phyloP scores from a whole-genome alignment of 2,329 filamentous ascomycete species.

The Westerdykella sp. region DNA sequence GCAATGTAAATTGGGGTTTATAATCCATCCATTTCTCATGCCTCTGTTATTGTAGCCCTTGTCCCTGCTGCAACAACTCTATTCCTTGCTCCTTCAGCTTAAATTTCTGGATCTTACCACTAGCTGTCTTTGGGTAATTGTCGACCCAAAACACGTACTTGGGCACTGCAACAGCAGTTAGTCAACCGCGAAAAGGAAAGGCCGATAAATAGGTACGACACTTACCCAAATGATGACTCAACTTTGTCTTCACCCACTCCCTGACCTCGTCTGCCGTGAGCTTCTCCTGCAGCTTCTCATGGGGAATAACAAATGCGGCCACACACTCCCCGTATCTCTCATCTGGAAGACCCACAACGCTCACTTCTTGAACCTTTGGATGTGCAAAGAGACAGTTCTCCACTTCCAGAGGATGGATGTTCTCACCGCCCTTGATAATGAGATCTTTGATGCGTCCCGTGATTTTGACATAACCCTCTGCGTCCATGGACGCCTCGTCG shows the following conservation, averaged over 20 bases:
- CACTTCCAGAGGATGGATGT: constrained; percentile 89
- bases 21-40: no score
- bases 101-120: constrained; percentile 95
- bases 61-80: constrained; percentile 40
- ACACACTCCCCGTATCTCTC: constrained; percentile 80
- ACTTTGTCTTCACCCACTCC: constrained; percentile 62
- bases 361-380: constrained; percentile 64
- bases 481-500: constrained; percentile 83
- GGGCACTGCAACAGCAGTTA: constrained; percentile 50
- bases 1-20: no score
- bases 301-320: constrained; percentile 68
- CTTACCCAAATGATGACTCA: constrained; percentile 65
- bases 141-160: constrained; percentile 84
- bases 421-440: constrained; percentile 92
- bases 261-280: constrained; percentile 57
- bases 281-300: constrained; percentile 21
- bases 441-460: constrained; percentile 91
- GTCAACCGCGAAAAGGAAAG: constrained; percentile 2
- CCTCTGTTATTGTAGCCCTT: constrained; percentile 8
- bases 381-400: constrained; percentile 81
- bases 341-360: constrained; percentile 78
- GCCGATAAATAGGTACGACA: constrained; percentile 4
- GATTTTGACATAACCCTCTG: constrained; percentile 76
- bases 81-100: constrained; percentile 66
- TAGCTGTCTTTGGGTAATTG: constrained; percentile 89